phyloP scores from a whole-genome alignment of 192 early-diverging fungal genomes.

The Coemansia sp. region DNA sequence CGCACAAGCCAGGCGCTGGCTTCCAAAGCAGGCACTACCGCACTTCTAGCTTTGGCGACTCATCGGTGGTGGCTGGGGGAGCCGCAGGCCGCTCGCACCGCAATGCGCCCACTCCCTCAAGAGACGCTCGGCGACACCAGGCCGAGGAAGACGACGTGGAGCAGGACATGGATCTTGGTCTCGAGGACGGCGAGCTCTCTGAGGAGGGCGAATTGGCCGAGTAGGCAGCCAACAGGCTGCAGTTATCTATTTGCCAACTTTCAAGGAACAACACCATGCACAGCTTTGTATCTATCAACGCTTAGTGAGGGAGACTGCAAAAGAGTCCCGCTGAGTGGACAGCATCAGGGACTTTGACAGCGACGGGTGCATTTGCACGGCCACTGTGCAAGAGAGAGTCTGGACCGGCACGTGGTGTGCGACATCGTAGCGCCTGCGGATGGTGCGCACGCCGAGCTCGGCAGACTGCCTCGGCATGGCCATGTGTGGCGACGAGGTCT shows the following conservation, averaged over 20 bases:
- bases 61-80: slow-evolving; percentile 6
- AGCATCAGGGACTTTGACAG: slow-evolving; percentile 8
- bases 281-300: background rate
- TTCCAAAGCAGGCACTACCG: slow-evolving; percentile 25
- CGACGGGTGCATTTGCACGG: slow-evolving; percentile 51
- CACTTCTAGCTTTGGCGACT: slow-evolving; percentile 32
- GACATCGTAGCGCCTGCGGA: slow-evolving; percentile 41
- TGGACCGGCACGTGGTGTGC: slow-evolving; percentile 18
- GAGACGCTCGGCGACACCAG: background rate
- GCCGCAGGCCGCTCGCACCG: background rate
- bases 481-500: background rate
- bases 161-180: slow-evolving; percentile 42
- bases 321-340: slow-evolving; percentile 21
- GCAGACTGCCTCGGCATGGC: background rate
- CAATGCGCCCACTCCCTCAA: background rate
- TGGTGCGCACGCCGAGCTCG: slow-evolving; percentile 8
- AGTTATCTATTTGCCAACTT: background rate
- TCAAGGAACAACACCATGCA: background rate
- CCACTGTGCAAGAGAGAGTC: slow-evolving; percentile 48
- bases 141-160: slow-evolving; percentile 25
- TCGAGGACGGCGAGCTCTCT: slow-evolving; percentile 41
- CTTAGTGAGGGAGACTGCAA: slow-evolving; percentile 27
- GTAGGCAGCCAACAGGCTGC: background rate
- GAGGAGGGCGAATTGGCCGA: slow-evolving; percentile 52
- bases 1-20: slow-evolving; percentile 6